These are phyloP conservation scores for Carex myosuroides DNA, from an alignment of 176 grass and related monocot species.

Conservation along the genomic window DNA sequence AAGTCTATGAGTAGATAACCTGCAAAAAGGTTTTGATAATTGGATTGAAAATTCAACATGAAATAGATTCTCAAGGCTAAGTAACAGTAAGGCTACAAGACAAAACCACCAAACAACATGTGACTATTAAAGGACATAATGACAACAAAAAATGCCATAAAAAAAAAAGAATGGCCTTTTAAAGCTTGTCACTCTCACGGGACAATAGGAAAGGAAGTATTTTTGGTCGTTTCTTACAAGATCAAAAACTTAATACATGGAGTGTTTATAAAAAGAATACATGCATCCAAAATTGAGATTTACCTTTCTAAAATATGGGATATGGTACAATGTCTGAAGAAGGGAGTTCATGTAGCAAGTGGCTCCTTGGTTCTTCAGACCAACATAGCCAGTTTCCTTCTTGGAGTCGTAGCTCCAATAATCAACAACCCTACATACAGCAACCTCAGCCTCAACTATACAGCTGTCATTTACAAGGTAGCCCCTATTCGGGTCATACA, in stretches of 20 bases:
- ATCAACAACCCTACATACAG: conserved; percentile 79
- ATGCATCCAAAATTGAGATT: not conserved
- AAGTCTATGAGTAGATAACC: not conserved
- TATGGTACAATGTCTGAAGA: conserved; percentile 96
- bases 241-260: not conserved
- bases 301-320: conserved; percentile 99
- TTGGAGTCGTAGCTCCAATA: conserved; percentile 99
- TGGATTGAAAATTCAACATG: not conserved
- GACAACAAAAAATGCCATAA: not conserved
- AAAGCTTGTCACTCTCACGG: not conserved
- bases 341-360: conserved; percentile 99
- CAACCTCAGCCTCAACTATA: conserved; percentile 94
- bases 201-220: not conserved
- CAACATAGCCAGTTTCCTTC: conserved; percentile 96
- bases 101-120: not conserved
- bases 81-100: not conserved
- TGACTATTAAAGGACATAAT: not conserved
- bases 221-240: not conserved
- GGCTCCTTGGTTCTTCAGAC: conserved; percentile 99
- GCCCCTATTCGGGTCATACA: conserved; percentile 83
- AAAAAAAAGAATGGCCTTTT: not conserved
- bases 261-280: not conserved
- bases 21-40: not conserved
- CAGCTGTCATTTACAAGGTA: conserved; percentile 98
- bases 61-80: not conserved